These are phyloP conservation scores for Kandelia obovata DNA, from an alignment of 345 rosid genomes.

Conservation along the genomic window DNA sequence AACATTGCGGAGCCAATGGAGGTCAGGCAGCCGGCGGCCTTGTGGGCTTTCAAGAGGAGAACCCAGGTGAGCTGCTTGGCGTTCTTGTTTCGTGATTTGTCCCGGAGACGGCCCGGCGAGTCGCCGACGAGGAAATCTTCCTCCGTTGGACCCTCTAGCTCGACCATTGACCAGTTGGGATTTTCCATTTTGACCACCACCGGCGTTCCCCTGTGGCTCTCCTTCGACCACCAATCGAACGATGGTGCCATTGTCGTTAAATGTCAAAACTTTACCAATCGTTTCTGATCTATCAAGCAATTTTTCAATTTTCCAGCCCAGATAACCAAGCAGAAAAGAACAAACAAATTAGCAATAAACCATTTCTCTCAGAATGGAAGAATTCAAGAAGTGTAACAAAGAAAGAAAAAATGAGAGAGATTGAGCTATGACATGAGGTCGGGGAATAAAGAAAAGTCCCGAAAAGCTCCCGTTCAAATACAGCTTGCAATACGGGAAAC, in stretches of 20 bases:
- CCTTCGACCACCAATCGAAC: slow-evolving; percentile 81
- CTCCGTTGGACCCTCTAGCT: slow-evolving; percentile 70
- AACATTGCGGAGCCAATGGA: slow-evolving; percentile 66
- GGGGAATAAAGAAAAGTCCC: not conserved
- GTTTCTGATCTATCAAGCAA: slow-evolving; percentile 14
- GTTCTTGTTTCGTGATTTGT: slow-evolving; percentile 71
- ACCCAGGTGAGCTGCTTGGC: slow-evolving; percentile 99
- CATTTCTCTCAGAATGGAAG: too few species aligned
- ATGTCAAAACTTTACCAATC: not conserved
- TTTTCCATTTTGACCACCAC: slow-evolving; percentile 98
- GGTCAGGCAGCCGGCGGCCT: slow-evolving; percentile 88
- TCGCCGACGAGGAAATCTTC: slow-evolving; percentile 60
- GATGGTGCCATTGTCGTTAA: slow-evolving; percentile 58
- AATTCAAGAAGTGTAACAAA: too few species aligned
- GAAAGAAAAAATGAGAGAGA: slow-evolving; percentile 4
- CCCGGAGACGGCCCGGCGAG: slow-evolving; percentile 30
- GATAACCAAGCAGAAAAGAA: not conserved
- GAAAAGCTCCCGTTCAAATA: slow-evolving; percentile 32
- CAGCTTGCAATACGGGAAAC: slow-evolving; percentile 39
- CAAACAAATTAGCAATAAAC: not conserved
- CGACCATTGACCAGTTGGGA: slow-evolving; percentile 98
- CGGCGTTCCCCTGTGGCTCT: slow-evolving; percentile 75
- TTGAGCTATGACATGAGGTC: not conserved
- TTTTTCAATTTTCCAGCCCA: not conserved
- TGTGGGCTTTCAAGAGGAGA: slow-evolving; percentile 87